A percentile compares a stretch with the other conserved stretches of the same genome.
These are phyloP conservation scores for Oxyria digyna DNA, from an alignment of 148 eudicot species.

Conservation along the genomic window DNA sequence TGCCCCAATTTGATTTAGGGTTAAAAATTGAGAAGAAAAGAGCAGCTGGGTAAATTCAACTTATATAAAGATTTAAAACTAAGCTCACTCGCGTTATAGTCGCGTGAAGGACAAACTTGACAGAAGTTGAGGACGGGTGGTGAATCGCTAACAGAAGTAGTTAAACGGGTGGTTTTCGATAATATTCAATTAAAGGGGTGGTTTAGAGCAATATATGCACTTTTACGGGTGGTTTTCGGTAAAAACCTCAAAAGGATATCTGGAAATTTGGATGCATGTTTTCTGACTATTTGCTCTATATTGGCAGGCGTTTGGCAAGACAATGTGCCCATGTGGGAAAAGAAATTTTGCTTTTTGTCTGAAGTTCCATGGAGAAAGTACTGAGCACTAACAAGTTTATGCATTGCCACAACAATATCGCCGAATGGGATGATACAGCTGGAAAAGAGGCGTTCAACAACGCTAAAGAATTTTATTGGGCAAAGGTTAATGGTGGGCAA, in stretches of 20 bases:
- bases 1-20: too few relatives aligned
- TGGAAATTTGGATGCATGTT: neutral
- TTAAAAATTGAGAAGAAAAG: too few relatives aligned
- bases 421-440: conserved; percentile 62
- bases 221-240: too few relatives aligned
- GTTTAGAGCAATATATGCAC: too few relatives aligned
- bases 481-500: conserved; percentile 33
- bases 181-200: too few relatives aligned
- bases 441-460: conserved; percentile 46
- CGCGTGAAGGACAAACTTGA: too few relatives aligned
- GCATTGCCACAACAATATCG: conserved; percentile 26
- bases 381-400: conserved; percentile 39
- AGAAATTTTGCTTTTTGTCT: conserved; percentile 42
- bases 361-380: conserved; percentile 65
- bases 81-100: too few relatives aligned
- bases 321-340: conserved; percentile 66
- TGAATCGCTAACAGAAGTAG: too few relatives aligned
- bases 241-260: neutral
- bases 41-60: too few relatives aligned
- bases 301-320: conserved; percentile 28
- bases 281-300: neutral
- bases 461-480: conserved; percentile 51
- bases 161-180: too few relatives aligned
- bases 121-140: too few relatives aligned
- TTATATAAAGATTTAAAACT: too few relatives aligned